Base-by-base conservation (phyloP, 805 yeast species). In the Candida khao-thaluensis region DNA sequence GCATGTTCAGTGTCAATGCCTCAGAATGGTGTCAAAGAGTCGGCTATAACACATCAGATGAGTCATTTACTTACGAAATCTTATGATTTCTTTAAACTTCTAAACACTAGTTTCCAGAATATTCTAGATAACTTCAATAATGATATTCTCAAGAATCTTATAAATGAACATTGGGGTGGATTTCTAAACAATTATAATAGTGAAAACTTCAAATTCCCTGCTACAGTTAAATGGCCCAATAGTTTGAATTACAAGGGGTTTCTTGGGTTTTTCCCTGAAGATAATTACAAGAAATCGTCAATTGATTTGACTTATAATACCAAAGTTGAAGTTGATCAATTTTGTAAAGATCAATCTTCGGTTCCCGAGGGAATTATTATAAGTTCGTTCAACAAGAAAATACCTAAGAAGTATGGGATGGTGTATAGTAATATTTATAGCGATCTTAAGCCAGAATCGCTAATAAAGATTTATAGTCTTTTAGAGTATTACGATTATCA, bases 181-280 rank as follows among this genome's bases (percentile, higher is more conserved):
- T 66, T 66, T 35, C 17, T 61, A 16, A 17, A 25, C 1, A 49
- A 43, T 26, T 64, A 52, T 41, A 65, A 67, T 42, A 24, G 33
- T 5, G 57, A 43, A 36, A 45, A 38, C 17, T 50, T 37, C 42
- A 48, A 31, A 37, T 46, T 45, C 42, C 63, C 54, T 30, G 52
- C 47, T 1, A 48, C 42, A 14, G 45, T 62, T n/a, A 40, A 38
- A 12, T 69, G 74, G 74, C 62, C 66, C 21, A 62, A 64, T 33
- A 43, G 52, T 15, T 40, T 65, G 27, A 67, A 66, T 44, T 57
- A 58, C 42, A 49, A 47, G 26, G 74, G 74, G 4, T 57, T 66
- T 27, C 48, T 68, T 20, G 69, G 67, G 2, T 47, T 63, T 30
- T 39, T 64, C 6, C 30, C 31, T 3, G 35, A 38, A 5, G 40